Percentiles rank a stretch among this genome's conserved stretches.
phyloP scores from a whole-genome alignment of 495 filamentous ascomycete species.

The Xylaria longipes region DNA sequence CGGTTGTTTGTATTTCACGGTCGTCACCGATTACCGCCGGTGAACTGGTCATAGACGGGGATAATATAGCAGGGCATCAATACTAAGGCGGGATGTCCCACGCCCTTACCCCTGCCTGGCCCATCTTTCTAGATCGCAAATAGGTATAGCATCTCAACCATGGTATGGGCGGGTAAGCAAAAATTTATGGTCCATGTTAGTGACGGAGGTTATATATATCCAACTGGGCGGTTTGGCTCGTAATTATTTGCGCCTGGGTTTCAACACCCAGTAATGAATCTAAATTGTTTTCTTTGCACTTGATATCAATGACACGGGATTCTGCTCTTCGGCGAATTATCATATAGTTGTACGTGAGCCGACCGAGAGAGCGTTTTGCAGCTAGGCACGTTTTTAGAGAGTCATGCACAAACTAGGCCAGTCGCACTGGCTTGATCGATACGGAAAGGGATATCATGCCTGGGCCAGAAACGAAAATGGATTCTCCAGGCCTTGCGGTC shows the following conservation, averaged over 20 bases:
- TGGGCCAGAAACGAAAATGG: background rate
- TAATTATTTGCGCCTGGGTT: background rate
- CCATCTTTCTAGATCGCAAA: conserved; percentile 4
- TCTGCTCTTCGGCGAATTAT: background rate
- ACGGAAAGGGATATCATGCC: conserved; percentile 24
- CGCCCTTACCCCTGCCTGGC: conserved; percentile 11
- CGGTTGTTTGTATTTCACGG: background rate
- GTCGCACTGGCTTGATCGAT: conserved; percentile 23
- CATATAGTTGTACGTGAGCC: background rate
- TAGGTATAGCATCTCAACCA: conserved; percentile 1
- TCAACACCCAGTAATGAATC: background rate
- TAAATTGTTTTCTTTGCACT: background rate
- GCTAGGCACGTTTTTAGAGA: background rate
- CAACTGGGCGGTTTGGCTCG: background rate
- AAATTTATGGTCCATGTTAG: background rate
- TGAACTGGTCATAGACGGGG: background rate
- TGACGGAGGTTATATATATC: background rate
- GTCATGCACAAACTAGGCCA: conserved; percentile 7
- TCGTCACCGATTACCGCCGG: conserved; percentile 10
- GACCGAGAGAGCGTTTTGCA: background rate
- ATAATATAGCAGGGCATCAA: conserved; percentile 13
- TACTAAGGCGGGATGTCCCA: background rate
- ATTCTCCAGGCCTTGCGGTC: conserved; percentile 21
- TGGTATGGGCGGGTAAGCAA: background rate
- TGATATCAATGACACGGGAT: background rate